These are phyloP conservation scores for Aspergillus neotritici DNA, from an alignment of 2,329 filamentous ascomycete species.

Conservation along the genomic window DNA sequence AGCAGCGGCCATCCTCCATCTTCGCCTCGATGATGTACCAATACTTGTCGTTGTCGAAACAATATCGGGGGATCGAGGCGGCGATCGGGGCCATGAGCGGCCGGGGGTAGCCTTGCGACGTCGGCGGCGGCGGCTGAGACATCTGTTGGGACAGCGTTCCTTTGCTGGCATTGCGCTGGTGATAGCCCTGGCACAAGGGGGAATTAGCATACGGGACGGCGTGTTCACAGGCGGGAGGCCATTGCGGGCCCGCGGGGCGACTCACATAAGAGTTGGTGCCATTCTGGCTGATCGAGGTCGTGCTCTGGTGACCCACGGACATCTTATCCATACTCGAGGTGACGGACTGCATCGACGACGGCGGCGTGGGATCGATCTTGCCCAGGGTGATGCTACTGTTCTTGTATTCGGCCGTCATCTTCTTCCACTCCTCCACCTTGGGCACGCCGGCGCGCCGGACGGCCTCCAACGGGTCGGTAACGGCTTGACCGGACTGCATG, in stretches of 20 bases:
- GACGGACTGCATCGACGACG: slow-evolving; percentile 48
- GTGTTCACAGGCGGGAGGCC: neutral
- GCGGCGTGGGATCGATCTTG: slow-evolving; percentile 61
- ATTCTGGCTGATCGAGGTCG: slow-evolving; percentile 47
- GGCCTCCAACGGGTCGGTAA: slow-evolving; percentile 75
- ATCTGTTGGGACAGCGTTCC: slow-evolving; percentile 24
- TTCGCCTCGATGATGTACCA: slow-evolving; percentile 95
- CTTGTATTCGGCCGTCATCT: slow-evolving; percentile 98
- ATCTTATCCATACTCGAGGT: slow-evolving; percentile 70
- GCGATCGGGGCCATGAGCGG: slow-evolving; percentile 66
- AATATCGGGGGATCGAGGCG: slow-evolving; percentile 85
- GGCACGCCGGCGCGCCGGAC: slow-evolving; percentile 86
- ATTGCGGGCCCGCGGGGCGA: slow-evolving; percentile 6
- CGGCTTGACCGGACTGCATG: slow-evolving; percentile 79
- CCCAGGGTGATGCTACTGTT: slow-evolving; percentile 96
- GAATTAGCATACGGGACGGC: neutral
- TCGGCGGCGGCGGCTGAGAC: slow-evolving; percentile 37
- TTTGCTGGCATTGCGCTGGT: slow-evolving; percentile 38
- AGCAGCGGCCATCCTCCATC: slow-evolving; percentile 83
- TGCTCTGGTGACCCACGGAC: slow-evolving; percentile 60
- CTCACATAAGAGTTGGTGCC: slow-evolving; percentile 45
- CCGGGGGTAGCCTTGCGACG: slow-evolving; percentile 42
- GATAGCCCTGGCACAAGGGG: slow-evolving; percentile 23
- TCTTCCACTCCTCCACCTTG: slow-evolving; percentile 97
- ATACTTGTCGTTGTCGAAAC: slow-evolving; percentile 95